Percentiles rank a stretch among this genome's conserved stretches.
Conservation (phyloP, 2,329 filamentous ascomycete species). For the Thermoascus crustaceus region DNA sequence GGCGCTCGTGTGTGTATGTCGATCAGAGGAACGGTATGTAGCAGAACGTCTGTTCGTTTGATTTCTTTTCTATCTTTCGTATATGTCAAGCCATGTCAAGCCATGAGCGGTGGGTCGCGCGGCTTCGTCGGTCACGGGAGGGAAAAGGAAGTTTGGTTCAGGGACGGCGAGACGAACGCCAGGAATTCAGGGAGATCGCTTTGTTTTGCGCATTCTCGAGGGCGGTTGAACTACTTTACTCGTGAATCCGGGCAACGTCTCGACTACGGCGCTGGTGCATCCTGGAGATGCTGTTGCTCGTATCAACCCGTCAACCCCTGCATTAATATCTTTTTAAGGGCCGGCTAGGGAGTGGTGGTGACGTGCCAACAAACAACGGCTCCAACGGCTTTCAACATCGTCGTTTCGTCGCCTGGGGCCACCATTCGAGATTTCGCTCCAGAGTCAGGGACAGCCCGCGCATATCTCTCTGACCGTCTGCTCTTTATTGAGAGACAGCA, state of each 20-base stretch:
- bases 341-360: slow-evolving; percentile 1
- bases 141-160: background rate
- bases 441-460: no score
- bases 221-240: background rate
- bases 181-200: background rate
- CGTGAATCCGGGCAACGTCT: background rate
- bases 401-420: no score
- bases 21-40: no score
- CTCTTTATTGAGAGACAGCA: no score
- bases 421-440: no score
- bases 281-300: slow-evolving; percentile 12
- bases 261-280: slow-evolving; percentile 9
- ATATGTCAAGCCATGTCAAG: no score
- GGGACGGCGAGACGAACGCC: background rate
- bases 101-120: no score
- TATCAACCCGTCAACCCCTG: slow-evolving; percentile 4
- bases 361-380: slow-evolving; percentile 1
- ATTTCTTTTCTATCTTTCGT: no score
- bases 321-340: slow-evolving; percentile 1
- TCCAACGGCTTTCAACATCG: slow-evolving; percentile 2
- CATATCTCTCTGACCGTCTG: no score
- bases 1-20: slow-evolving; percentile 15
- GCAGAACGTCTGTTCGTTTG: no score
- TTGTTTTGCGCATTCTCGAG: slow-evolving; percentile 1
- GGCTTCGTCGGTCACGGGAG: slow-evolving; percentile 21